Evolutionary conservation across 331 rosid species (phyloP).

Genomic region (Prunus yedoensis): DNA sequence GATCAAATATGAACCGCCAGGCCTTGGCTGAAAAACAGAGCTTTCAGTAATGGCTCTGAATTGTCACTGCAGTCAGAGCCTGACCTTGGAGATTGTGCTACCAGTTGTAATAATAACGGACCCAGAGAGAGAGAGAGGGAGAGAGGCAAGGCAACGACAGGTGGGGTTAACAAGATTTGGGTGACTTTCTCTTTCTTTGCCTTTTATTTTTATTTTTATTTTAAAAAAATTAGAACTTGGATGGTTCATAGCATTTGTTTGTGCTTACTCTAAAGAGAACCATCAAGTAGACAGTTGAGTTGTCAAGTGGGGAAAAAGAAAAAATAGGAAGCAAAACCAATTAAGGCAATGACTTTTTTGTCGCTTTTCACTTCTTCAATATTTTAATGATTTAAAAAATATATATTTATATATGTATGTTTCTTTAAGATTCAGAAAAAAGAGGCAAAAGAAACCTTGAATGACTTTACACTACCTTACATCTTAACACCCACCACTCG

Average conservation of each 20-base stretch:
- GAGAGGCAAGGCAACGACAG: neutral
- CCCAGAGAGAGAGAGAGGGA: neutral
- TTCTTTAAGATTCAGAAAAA: neutral
- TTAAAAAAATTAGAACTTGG: neutral
- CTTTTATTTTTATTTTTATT: neutral
- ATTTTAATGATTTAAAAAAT: no score
- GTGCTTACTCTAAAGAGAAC: neutral
- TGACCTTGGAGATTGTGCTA: neutral
- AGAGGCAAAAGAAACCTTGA: neutral
- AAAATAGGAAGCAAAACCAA: neutral
- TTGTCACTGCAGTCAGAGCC: neutral
- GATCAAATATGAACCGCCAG: constrained; percentile 4
- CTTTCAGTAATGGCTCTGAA: neutral
- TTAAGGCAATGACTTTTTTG: neutral
- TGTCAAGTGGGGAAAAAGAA: neutral
- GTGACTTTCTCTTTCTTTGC: neutral
- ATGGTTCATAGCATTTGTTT: neutral
- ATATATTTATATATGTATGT: no score
- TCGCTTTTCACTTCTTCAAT: neutral
- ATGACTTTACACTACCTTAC: neutral
- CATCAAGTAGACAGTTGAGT: neutral
- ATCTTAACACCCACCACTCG: neutral
- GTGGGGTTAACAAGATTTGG: neutral
- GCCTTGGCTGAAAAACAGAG: neutral
- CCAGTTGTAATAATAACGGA: neutral